phyloP scores from a whole-genome alignment of 2,329 filamentous ascomycete species.

The Xylariaceae sp. region DNA sequence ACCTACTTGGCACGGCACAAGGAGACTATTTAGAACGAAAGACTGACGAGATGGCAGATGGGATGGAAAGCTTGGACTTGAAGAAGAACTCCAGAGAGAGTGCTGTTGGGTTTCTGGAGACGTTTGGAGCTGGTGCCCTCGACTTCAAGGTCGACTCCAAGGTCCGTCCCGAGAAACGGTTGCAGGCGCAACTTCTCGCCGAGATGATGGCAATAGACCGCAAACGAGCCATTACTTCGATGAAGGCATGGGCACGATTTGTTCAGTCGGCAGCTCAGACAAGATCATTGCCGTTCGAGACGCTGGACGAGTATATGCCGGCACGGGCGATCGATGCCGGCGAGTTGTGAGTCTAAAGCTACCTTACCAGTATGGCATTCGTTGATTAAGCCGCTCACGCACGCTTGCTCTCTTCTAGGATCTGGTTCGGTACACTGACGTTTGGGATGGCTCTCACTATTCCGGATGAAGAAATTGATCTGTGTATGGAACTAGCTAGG shows the following conservation, averaged over 20 bases:
- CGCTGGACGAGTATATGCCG: conserved; percentile 32
- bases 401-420: conserved; percentile 23
- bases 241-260: conserved; percentile 31
- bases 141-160: conserved; percentile 12
- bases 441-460: conserved; percentile 43
- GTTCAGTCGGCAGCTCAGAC: conserved; percentile 18
- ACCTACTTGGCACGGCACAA: not conserved
- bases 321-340: conserved; percentile 22
- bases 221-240: conserved; percentile 25
- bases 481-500: conserved; percentile 32
- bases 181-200: conserved; percentile 29
- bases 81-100: conserved; percentile 15
- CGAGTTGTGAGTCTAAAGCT: conserved; percentile 27
- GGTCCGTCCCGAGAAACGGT: conserved; percentile 25
- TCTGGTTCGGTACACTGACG: conserved; percentile 41
- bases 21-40: not conserved
- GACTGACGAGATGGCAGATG: conserved; percentile 9
- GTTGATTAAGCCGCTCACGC: conserved; percentile 4
- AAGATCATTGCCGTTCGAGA: conserved; percentile 18
- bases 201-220: conserved; percentile 32
- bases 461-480: conserved; percentile 38
- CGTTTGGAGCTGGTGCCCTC: conserved; percentile 24
- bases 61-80: conserved; percentile 22
- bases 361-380: not conserved
- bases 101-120: conserved; percentile 26